Base-by-base conservation (phyloP, 257 asterid genomes). In the Ilex asprella region DNA sequence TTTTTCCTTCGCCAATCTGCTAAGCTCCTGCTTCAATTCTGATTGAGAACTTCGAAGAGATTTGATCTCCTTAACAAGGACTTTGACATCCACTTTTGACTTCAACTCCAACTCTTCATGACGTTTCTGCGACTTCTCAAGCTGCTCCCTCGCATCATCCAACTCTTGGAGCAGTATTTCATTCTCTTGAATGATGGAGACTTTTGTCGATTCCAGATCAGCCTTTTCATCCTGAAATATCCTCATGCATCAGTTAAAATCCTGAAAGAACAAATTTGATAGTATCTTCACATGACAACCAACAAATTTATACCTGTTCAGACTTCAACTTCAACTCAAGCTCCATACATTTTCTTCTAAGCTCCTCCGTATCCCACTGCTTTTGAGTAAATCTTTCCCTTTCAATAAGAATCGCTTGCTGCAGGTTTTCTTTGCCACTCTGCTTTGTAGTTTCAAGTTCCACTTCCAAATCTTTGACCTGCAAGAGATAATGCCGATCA, bases 321-420 rank as follows among this genome's bases (percentile, higher is more conserved):
- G 75, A 56, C 39, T 81, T 72, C 72, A 84, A 65, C 61, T 64
- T 79, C 56, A 76, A 58, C 69, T 84, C 94, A 78, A 77, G 66
- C 60, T 82, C 94, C 75, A 74, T 46, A 64, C 75, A 73, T 67
- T 78, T 76, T 65, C 79, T 76, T 70, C 79, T 70, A 61, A 82
- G 76, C 73, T 84, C 95, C 67, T 84, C 88, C 76, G 78, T 79
- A 73, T 84, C 94, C 88, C 94, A 81, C 62, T 81, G 90, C 73
- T 78, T 68, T 68, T 87, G 81, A 55, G 76, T 79, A 76, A 67
- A 67, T 31, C 76, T 82, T 65, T 84, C 95, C 70, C 66, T 77
- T 77, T 82, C 93, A 56, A 56, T 31, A 15, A 52, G 31, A 64
- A 80, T 65, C 56, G 81, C 86, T 66, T 80, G 83, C 81, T 84